These are phyloP conservation scores for Pontederia crassipes DNA, from an alignment of 176 grass and related monocot genomes.

Conservation along the genomic window DNA sequence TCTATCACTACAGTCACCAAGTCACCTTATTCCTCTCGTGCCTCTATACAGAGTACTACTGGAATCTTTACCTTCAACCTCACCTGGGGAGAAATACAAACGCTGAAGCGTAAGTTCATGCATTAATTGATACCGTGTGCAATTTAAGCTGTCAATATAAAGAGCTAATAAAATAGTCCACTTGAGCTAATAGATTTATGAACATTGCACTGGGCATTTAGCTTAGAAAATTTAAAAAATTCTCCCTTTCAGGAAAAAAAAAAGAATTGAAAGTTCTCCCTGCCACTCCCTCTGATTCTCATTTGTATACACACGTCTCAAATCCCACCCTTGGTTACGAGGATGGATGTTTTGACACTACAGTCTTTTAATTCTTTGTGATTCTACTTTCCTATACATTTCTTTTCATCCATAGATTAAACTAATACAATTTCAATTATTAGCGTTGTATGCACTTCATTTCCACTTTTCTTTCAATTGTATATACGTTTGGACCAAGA, in stretches of 20 bases:
- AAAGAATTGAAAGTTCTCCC: too few relatives aligned
- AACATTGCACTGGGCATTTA: neutral
- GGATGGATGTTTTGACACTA: too few relatives aligned
- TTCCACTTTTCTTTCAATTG: neutral
- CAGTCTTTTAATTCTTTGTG: too few relatives aligned
- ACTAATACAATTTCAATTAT: too few relatives aligned
- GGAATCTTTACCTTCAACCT: slow-evolving; percentile 89
- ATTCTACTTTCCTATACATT: too few relatives aligned
- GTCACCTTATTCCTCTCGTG: slow-evolving; percentile 25
- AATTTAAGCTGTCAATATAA: neutral
- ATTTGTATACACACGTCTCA: too few relatives aligned
- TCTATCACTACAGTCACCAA: slow-evolving; percentile 34
- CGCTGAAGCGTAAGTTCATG: slow-evolving; percentile 49
- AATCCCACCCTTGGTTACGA: too few relatives aligned
- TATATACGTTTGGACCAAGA: neutral
- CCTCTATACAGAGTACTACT: slow-evolving; percentile 8
- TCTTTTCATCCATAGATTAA: too few relatives aligned
- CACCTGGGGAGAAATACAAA: slow-evolving; percentile 48
- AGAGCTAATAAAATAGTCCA: neutral
- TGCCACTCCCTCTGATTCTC: too few relatives aligned
- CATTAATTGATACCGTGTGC: neutral
- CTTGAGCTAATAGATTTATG: neutral
- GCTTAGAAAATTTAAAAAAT: too few relatives aligned
- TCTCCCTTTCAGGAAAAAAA: too few relatives aligned
- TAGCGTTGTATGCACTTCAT: neutral